Base-by-base conservation (phyloP, 1,139 yeast genomes). In the Suhomyces chickasaworum region DNA sequence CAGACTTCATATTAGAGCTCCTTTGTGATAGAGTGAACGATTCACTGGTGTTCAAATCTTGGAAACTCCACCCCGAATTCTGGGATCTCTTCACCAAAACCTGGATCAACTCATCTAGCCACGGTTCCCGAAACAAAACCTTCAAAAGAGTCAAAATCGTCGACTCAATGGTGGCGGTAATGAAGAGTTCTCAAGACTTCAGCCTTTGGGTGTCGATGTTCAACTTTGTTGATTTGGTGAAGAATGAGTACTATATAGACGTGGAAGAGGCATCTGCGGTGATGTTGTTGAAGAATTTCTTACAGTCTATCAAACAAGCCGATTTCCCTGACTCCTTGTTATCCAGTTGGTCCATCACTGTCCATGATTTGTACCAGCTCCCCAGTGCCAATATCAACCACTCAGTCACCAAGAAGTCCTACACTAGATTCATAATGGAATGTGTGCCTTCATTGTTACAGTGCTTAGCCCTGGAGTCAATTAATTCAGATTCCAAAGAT, bases 11-110 rank as follows among this genome's bases (percentile, higher is more conserved):
- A 2, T 68, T 86, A 34, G 91, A 86, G 45, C 73, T 90, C 55
- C 54, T 86, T 2, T 71, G 83, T 50, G 95, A 88, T 57, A 73
- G 91, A 53, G 64, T 89, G 54, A 77, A 77, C 48, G 89, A 83
- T 48, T 56, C 61, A 20, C 56, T 58, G 49, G 60, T 46, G 60
- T 71, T 70, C 46, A 55, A 61, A 3, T 51, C 59, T 4, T 83
- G 83, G 73, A 80, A 77, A 55, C 60, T 51, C 12, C 63, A 68
- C 42, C 45, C 60, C 0, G 57, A 61, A 2, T 64, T 76, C 1
- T 85, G 91, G 89, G 46, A 49, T 3, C 60, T 83, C 37, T 70
- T 80, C 48, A 56, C 60, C 37, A 58, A 58, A 15, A 60, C 73
- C 31, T 82, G 85, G 82, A 35, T 34, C 0, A 53, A 71, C 30